phyloP scores from a whole-genome alignment of 2,329 filamentous ascomycete species.

The Elsinoe perseae region DNA sequence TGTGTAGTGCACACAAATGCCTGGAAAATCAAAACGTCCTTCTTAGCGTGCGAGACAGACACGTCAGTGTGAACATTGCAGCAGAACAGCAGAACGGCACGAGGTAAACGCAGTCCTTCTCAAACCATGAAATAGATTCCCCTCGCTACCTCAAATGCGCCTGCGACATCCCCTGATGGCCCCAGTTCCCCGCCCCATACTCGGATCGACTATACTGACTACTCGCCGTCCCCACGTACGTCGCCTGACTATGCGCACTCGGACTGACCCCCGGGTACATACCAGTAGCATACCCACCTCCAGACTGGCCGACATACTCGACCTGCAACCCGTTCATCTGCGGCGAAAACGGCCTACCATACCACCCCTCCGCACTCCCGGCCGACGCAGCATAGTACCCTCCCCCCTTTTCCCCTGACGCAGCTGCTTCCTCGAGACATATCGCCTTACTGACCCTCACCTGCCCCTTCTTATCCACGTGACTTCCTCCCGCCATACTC shows the following conservation, averaged over 20 bases:
- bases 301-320: background rate
- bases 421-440: too few species aligned
- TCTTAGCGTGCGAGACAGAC: too few species aligned
- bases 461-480: background rate
- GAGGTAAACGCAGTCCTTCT: too few species aligned
- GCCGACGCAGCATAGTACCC: too few species aligned
- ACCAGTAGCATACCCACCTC: background rate
- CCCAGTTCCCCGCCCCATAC: background rate
- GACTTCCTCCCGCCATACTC: background rate
- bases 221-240: background rate
- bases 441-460: too few species aligned
- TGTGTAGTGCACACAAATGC: too few species aligned
- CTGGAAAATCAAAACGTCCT: too few species aligned
- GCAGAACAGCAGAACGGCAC: too few species aligned
- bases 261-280: background rate
- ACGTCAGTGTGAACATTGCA: too few species aligned
- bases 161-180: background rate
- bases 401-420: too few species aligned
- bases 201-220: background rate
- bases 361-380: background rate
- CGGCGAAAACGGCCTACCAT: background rate
- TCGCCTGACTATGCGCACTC: background rate
- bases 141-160: background rate
- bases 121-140: too few species aligned
- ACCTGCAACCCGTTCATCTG: background rate